These are phyloP conservation scores for Panaeolus cyanescens DNA, from an alignment of 768 basidiomycete genomes.

Conservation along the genomic window DNA sequence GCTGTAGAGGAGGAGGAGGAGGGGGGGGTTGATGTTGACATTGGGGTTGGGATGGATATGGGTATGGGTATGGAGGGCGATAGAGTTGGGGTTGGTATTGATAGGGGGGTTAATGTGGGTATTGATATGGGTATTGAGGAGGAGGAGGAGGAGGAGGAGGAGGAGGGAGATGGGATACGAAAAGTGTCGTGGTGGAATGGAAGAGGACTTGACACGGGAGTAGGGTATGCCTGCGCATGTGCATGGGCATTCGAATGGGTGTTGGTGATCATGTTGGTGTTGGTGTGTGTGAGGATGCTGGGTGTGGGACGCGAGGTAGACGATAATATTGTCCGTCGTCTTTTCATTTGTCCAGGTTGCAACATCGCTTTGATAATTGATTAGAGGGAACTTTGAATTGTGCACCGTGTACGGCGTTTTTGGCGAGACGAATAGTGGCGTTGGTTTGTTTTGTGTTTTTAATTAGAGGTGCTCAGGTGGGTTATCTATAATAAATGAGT, in stretches of 20 bases:
- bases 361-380: not conserved
- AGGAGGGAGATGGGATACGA: too few species aligned
- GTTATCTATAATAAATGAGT: not conserved
- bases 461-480: not conserved
- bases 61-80: too few species aligned
- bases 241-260: not conserved
- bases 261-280: too few species aligned
- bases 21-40: too few species aligned
- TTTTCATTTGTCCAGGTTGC: not conserved
- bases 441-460: not conserved
- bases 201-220: not conserved
- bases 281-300: too few species aligned
- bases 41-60: too few species aligned
- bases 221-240: not conserved
- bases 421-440: constrained; percentile 4
- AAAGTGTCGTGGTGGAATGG: constrained; percentile 5
- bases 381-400: not conserved
- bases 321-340: not conserved
- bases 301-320: not conserved
- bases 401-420: too few species aligned
- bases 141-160: too few species aligned
- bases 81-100: not conserved
- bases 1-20: too few species aligned
- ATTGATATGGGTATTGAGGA: constrained; percentile 1
- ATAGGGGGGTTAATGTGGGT: constrained; percentile 1